phyloP scores from a whole-genome alignment of 169 alveolate genomes.

The Plasmodium yoelii region DNA sequence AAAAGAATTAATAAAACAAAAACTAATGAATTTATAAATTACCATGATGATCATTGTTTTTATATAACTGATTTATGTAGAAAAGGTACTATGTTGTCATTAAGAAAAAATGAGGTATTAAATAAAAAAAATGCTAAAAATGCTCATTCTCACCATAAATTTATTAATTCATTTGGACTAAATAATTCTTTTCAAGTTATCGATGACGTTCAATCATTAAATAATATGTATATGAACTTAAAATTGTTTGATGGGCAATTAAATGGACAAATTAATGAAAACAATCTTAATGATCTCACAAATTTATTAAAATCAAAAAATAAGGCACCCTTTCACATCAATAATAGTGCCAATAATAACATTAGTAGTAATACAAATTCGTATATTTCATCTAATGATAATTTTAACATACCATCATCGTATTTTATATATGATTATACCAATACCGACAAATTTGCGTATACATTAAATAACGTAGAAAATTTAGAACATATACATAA shows the following conservation, averaged over 20 bases:
- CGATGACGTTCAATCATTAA: slow-evolving; percentile 24
- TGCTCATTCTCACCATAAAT: slow-evolving; percentile 20
- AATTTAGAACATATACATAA: slow-evolving; percentile 5
- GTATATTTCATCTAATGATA: neutral
- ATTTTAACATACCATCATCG: neutral
- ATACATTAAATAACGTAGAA: slow-evolving; percentile 27
- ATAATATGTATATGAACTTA: slow-evolving; percentile 11
- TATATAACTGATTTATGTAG: slow-evolving; percentile 70
- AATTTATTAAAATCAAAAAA: neutral
- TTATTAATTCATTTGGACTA: neutral
- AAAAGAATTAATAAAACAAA: slow-evolving; percentile 64
- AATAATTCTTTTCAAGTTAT: slow-evolving; percentile 15
- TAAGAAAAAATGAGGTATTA: slow-evolving; percentile 37
- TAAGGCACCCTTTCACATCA: neutral
- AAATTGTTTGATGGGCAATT: slow-evolving; percentile 24
- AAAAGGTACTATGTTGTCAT: slow-evolving; percentile 66
- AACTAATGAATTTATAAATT: slow-evolving; percentile 27
- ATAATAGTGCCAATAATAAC: neutral
- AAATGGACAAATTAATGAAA: slow-evolving; percentile 35
- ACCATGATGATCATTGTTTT: slow-evolving; percentile 60
- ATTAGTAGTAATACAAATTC: neutral
- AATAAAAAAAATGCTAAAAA: slow-evolving; percentile 24
- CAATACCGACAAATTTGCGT: neutral
- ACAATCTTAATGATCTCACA: slow-evolving; percentile 10
- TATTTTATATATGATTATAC: neutral